A percentile compares a stretch with the other conserved stretches of the same genome.
phyloP scores from a whole-genome alignment of 208 protist species.

The Porcisia deanei region DNA sequence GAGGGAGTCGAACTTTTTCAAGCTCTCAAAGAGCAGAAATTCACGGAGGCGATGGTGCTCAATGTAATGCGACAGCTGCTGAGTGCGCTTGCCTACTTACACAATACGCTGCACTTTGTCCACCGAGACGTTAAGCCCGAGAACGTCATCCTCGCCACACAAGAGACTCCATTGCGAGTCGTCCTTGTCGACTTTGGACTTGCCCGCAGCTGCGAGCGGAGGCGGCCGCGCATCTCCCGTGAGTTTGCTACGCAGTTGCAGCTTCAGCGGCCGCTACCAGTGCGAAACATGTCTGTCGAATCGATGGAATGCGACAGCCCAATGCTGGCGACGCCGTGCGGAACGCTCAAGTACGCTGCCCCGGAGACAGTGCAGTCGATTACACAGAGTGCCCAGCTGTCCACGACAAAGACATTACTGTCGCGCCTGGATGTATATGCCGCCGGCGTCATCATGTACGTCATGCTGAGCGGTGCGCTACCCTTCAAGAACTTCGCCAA shows the following conservation, averaged over 20 bases:
- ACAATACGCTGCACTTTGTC: slow-evolving; percentile 70
- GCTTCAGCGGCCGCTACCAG: slow-evolving; percentile 7
- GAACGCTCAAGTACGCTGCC: slow-evolving; percentile 83
- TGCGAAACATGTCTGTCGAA: slow-evolving; percentile 31
- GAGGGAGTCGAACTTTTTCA: slow-evolving; percentile 81
- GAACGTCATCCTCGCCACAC: slow-evolving; percentile 74
- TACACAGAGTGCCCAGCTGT: slow-evolving; percentile 50
- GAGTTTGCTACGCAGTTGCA: slow-evolving; percentile 17
- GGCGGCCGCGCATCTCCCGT: slow-evolving; percentile 16
- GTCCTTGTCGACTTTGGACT: slow-evolving; percentile 89
- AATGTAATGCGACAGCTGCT: slow-evolving; percentile 78
- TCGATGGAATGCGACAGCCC: slow-evolving; percentile 68
- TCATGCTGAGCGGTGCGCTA: slow-evolving; percentile 78
- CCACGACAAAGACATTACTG: slow-evolving; percentile 68
- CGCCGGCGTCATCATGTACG: slow-evolving; percentile 77
- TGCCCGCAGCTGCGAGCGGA: slow-evolving; percentile 38
- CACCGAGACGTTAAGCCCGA: slow-evolving; percentile 91
- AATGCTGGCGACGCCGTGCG: slow-evolving; percentile 82
- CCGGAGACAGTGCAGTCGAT: slow-evolving; percentile 82
- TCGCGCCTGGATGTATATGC: slow-evolving; percentile 79
- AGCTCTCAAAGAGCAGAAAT: slow-evolving; percentile 46
- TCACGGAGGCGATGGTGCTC: slow-evolving; percentile 66
- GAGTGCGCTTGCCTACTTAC: slow-evolving; percentile 75
- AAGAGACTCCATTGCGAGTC: slow-evolving; percentile 41
- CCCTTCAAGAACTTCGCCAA: slow-evolving; percentile 73